A percentile compares a stretch with the other conserved stretches of the same genome.
Evolutionary conservation across 2,329 filamentous ascomycete species (phyloP).

Genomic region (Lizonia empirigonia): DNA sequence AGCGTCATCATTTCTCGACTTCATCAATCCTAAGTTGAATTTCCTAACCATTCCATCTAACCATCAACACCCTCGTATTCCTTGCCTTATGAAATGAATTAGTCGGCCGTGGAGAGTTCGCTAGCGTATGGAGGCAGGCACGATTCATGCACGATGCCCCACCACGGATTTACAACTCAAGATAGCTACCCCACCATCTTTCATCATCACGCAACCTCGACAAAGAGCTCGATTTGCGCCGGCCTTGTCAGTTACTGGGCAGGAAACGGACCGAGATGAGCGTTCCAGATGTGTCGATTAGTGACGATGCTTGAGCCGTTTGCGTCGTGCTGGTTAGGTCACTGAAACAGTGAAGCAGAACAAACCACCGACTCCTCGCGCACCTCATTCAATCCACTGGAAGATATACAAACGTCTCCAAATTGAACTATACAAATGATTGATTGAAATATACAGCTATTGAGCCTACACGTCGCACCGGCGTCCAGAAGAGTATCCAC

Average conservation of each 20-base stretch:
- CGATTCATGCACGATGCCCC: slow-evolving; percentile 2
- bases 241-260: not conserved
- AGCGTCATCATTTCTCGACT: too few species aligned
- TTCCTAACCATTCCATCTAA: not conserved
- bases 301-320: not conserved
- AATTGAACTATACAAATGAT: not conserved
- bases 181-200: slow-evolving; percentile 7
- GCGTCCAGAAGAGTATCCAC: slow-evolving; percentile 6
- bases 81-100: not conserved
- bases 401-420: not conserved
- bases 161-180: slow-evolving; percentile 2
- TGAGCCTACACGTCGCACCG: slow-evolving; percentile 5
- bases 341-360: not conserved
- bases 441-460: not conserved
- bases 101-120: not conserved
- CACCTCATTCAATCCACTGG: not conserved
- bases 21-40: too few species aligned
- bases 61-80: too few species aligned
- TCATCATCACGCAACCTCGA: slow-evolving; percentile 7
- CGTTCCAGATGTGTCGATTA: not conserved
- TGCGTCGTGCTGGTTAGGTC: not conserved
- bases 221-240: not conserved
- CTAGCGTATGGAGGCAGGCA: not conserved
- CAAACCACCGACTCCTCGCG: not conserved
- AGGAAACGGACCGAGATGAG: not conserved